Conservation (phyloP, 225 moss, liverwort and hornwort genomes). For the Pseudisothecium myosuroides region DNA sequence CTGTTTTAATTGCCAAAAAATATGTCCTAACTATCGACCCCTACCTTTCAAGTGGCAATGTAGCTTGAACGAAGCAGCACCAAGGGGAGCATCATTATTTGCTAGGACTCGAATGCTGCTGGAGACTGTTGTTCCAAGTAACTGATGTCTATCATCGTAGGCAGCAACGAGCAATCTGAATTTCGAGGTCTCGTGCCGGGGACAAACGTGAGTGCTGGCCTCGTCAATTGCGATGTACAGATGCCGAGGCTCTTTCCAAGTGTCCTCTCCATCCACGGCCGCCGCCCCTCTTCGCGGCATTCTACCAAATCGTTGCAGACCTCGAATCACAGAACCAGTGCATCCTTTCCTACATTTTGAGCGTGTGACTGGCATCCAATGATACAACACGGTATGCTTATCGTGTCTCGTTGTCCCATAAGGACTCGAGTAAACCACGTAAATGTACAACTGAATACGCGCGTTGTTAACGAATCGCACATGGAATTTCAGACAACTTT, state of each 20-base stretch:
- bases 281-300: constrained; percentile 90
- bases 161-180: constrained; percentile 93
- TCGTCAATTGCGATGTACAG: constrained; percentile 97
- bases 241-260: constrained; percentile 98
- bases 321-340: constrained; percentile 92
- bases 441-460: constrained; percentile 86
- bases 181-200: constrained; percentile 87
- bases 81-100: constrained; percentile 97
- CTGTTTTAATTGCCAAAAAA: neutral
- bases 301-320: constrained; percentile 92
- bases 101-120: constrained; percentile 98
- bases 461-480: constrained; percentile 89
- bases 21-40: neutral
- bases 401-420: constrained; percentile 53
- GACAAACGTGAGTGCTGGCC: constrained; percentile 97
- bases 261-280: constrained; percentile 87
- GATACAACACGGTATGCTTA: constrained; percentile 55
- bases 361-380: constrained; percentile 96
- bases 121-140: constrained; percentile 92
- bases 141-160: constrained; percentile 78
- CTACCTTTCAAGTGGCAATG: constrained; percentile 96
- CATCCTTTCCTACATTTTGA: constrained; percentile 96
- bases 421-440: constrained; percentile 89
- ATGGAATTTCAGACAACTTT: constrained; percentile 97
- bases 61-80: constrained; percentile 93